These are phyloP conservation scores for Apophysomyces ossiformis DNA, from an alignment of 371 early-diverging fungal genomes.

Conservation along the genomic window DNA sequence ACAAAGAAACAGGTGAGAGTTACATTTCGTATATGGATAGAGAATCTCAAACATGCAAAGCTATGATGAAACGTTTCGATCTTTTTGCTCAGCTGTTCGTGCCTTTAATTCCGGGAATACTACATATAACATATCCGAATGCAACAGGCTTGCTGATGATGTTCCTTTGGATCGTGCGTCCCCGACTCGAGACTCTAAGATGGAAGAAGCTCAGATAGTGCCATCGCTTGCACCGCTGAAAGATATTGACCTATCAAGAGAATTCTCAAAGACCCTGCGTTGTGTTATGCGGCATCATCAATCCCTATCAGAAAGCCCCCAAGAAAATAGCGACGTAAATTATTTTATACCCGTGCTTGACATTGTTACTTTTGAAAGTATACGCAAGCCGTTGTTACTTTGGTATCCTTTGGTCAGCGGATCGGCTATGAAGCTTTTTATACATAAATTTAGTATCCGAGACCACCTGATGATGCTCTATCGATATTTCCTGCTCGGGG, in stretches of 20 bases:
- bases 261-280: slow-evolving; percentile 21
- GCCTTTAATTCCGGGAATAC: not conserved
- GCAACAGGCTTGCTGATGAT: not conserved
- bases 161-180: not conserved
- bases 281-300: slow-evolving; percentile 17
- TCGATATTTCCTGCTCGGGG: slow-evolving; percentile 46
- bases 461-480: slow-evolving; percentile 45
- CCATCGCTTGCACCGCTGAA: slow-evolving; percentile 17
- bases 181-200: not conserved
- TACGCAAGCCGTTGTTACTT: slow-evolving; percentile 36
- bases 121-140: not conserved
- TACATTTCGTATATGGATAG: not conserved
- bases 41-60: slow-evolving; percentile 1
- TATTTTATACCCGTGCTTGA: slow-evolving; percentile 41
- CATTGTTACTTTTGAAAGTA: slow-evolving; percentile 35
- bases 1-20: slow-evolving; percentile 23
- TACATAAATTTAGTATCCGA: slow-evolving; percentile 48
- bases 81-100: slow-evolving; percentile 14
- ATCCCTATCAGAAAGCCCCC: slow-evolving; percentile 6
- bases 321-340: slow-evolving; percentile 1
- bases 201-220: slow-evolving; percentile 14
- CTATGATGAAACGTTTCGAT: slow-evolving; percentile 4
- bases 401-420: slow-evolving; percentile 53
- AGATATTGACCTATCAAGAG: slow-evolving; percentile 22
- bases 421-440: slow-evolving; percentile 52